Percentiles rank a stretch among this genome's conserved stretches.
Conservation (phyloP, 306 rosid genomes). For the Glycine latifolia region DNA sequence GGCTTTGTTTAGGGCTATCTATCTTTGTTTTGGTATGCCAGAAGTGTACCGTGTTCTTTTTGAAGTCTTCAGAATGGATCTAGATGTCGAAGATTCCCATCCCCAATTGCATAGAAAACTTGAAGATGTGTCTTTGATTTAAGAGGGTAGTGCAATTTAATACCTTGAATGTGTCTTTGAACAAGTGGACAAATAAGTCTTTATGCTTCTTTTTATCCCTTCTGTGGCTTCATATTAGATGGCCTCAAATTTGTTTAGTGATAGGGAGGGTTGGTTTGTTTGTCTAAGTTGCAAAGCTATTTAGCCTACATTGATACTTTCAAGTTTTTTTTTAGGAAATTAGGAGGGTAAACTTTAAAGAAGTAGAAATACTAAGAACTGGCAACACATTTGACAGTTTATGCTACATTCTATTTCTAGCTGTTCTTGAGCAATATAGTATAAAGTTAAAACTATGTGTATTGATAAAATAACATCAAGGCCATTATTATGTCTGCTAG, state of each 20-base stretch:
- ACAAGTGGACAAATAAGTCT: conserved; percentile 5
- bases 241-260: conserved; percentile 19
- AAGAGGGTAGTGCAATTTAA: too few relatives aligned
- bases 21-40: conserved; percentile 93
- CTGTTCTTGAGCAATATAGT: conserved; percentile 10
- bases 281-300: conserved; percentile 24
- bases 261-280: conserved; percentile 10
- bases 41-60: conserved; percentile 97
- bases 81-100: conserved; percentile 83
- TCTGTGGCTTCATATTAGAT: conserved; percentile 11
- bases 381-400: conserved; percentile 1
- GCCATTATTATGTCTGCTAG: not conserved
- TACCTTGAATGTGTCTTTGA: not conserved
- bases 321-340: conserved; percentile 11
- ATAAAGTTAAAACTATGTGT: conserved; percentile 1
- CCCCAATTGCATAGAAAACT: conserved; percentile 87
- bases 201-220: conserved; percentile 25
- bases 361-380: conserved; percentile 4
- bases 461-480: conserved; percentile 33
- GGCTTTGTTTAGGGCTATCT: conserved; percentile 97
- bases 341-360: not conserved
- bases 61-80: conserved; percentile 96
- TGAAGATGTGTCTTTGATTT: conserved; percentile 54
- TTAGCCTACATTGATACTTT: not conserved
- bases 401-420: not conserved